Percentiles rank a stretch among this genome's conserved stretches.
These are phyloP conservation scores for Trichophaea hybrida DNA, from an alignment of 2,329 filamentous ascomycete genomes.

Conservation along the genomic window DNA sequence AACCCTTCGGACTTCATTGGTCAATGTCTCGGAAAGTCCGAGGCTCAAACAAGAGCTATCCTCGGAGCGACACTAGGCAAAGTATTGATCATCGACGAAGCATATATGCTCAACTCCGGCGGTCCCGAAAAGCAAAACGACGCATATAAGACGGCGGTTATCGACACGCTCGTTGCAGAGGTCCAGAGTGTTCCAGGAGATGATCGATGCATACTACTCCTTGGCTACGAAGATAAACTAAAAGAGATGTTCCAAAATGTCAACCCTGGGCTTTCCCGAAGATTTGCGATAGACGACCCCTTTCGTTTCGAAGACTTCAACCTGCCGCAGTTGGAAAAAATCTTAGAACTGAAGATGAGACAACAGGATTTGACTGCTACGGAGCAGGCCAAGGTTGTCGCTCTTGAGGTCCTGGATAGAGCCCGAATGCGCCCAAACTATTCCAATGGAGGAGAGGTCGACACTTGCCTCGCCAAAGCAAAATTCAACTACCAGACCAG, in stretches of 20 bases:
- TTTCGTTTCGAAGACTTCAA: slow-evolving; percentile 58
- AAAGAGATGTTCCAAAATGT: slow-evolving; percentile 57
- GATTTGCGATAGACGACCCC: slow-evolving; percentile 49
- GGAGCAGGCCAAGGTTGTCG: slow-evolving; percentile 39
- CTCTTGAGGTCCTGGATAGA: slow-evolving; percentile 45
- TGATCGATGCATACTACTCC: slow-evolving; percentile 55
- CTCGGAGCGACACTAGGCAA: slow-evolving; percentile 53
- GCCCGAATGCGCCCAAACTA: slow-evolving; percentile 51
- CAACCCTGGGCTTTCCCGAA: slow-evolving; percentile 53
- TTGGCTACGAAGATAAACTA: slow-evolving; percentile 59
- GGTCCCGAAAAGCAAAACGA: slow-evolving; percentile 29
- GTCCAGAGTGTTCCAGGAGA: slow-evolving; percentile 56
- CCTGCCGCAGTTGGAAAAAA: slow-evolving; percentile 42
- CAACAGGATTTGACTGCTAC: slow-evolving; percentile 41
- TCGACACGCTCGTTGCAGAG: slow-evolving; percentile 61
- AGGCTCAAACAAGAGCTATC: slow-evolving; percentile 57
- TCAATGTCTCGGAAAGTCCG: slow-evolving; percentile 47
- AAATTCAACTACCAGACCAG: slow-evolving; percentile 32
- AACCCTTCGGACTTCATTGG: slow-evolving; percentile 64
- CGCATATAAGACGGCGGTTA: slow-evolving; percentile 46
- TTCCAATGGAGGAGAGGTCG: slow-evolving; percentile 60
- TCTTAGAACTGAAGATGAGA: slow-evolving; percentile 50
- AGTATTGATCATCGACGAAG: slow-evolving; percentile 67
- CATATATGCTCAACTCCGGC: slow-evolving; percentile 46
- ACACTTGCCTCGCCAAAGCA: slow-evolving; percentile 48